Conservation (phyloP, 75 land plant genomes). For the Adiantum capillusveneris region DNA sequence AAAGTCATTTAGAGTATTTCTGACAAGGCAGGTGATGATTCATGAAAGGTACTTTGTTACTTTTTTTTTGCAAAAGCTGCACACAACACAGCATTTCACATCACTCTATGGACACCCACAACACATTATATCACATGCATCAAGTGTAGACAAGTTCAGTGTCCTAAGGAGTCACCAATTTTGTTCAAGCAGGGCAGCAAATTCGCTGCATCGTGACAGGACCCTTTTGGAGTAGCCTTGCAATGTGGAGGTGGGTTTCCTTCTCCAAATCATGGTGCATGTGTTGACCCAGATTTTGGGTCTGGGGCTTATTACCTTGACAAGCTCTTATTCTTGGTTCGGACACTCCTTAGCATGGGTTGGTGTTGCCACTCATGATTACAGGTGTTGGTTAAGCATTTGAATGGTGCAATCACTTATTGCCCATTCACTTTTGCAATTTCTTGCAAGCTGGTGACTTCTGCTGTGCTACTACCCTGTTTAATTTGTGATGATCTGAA, state of each 20-base stretch:
- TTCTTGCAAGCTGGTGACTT: neutral
- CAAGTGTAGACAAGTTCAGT: slow-evolving; percentile 17
- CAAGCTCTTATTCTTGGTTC: no score
- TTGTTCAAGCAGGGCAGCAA: slow-evolving; percentile 63
- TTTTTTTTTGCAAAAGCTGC: neutral
- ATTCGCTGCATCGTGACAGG: slow-evolving; percentile 29
- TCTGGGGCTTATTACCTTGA: neutral
- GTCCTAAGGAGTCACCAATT: slow-evolving; percentile 65
- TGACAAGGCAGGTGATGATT: no score
- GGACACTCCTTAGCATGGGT: no score
- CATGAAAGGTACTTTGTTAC: no score
- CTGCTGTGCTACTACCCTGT: neutral
- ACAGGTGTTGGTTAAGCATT: no score
- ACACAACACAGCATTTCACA: neutral
- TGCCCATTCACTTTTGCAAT: neutral
- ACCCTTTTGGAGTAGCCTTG: slow-evolving; percentile 24
- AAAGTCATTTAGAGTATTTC: no score
- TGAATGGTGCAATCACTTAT: no score
- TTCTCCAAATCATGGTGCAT: slow-evolving; percentile 19
- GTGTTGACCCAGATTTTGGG: neutral
- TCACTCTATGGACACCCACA: no score
- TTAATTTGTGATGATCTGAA: neutral
- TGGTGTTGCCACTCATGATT: no score
- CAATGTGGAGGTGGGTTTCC: slow-evolving; percentile 48
- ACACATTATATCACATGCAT: neutral